phyloP scores from a whole-genome alignment of 768 basidiomycete genomes.

The Termitomyces heimii region DNA sequence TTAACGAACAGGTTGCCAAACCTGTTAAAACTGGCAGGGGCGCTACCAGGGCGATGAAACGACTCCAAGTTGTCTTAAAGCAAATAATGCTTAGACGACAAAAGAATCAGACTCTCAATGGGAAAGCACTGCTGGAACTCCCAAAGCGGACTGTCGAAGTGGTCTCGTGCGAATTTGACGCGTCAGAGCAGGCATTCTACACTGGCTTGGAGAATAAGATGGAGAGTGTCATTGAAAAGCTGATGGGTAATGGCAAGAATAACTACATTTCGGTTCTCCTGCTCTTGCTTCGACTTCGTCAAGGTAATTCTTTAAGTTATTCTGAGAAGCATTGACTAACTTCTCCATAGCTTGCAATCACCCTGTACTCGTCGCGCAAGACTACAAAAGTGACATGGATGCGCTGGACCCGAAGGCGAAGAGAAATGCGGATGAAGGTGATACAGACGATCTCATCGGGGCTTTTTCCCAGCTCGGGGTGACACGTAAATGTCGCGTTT shows the following conservation, averaged over 20 bases:
- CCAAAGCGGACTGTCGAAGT: constrained; percentile 70
- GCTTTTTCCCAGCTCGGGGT: constrained; percentile 71
- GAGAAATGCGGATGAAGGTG: constrained; percentile 48
- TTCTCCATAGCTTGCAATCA: constrained; percentile 75
- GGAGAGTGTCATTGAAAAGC: constrained; percentile 59
- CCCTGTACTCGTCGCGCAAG: constrained; percentile 74
- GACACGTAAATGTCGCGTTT: constrained; percentile 71
- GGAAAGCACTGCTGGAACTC: constrained; percentile 76
- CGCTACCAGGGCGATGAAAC: constrained; percentile 69
- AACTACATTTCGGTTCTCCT: constrained; percentile 69
- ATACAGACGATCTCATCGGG: constrained; percentile 69
- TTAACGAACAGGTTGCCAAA: constrained; percentile 72
- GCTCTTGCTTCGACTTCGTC: constrained; percentile 76
- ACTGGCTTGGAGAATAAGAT: constrained; percentile 62
- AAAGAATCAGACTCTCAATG: constrained; percentile 69
- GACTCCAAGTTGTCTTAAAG: constrained; percentile 81
- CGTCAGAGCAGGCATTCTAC: constrained; percentile 79
- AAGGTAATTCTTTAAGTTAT: constrained; percentile 50
- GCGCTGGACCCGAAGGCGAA: constrained; percentile 64
- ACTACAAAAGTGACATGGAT: constrained; percentile 67
- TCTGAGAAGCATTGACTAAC: background rate
- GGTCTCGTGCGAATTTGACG: constrained; percentile 72
- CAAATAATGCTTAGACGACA: constrained; percentile 86
- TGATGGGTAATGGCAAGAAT: constrained; percentile 50
- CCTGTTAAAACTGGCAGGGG: constrained; percentile 68